phyloP scores from a whole-genome alignment of 2,329 filamentous ascomycete species.

The Colletotrichum sp. region DNA sequence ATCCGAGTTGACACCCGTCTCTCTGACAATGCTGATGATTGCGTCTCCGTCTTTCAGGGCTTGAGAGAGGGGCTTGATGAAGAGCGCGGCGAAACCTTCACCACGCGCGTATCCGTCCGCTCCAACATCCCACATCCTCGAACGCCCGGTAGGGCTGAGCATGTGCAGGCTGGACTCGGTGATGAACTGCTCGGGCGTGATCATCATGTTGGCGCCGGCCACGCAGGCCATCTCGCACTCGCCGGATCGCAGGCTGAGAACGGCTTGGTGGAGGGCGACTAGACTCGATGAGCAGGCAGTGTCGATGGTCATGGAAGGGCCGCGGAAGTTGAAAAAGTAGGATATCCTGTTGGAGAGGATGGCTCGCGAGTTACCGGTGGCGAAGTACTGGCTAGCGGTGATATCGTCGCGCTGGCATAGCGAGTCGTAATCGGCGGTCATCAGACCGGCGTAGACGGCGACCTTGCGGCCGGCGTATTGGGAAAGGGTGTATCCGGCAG shows the following conservation, averaged over 20 bases:
- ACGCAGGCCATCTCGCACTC: conserved; percentile 36
- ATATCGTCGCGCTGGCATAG: conserved; percentile 30
- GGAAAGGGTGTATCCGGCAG: conserved; percentile 26
- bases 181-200: conserved; percentile 20
- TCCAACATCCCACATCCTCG: conserved; percentile 40
- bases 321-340: conserved; percentile 44
- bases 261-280: conserved; percentile 46
- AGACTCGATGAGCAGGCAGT: conserved; percentile 52
- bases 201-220: conserved; percentile 32
- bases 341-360: conserved; percentile 46
- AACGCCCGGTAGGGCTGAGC: conserved; percentile 33
- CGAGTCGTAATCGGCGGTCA: conserved; percentile 32
- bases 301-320: conserved; percentile 47
- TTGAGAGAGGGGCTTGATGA: conserved; percentile 45
- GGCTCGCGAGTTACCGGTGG: conserved; percentile 35
- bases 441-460: conserved; percentile 28
- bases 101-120: conserved; percentile 55
- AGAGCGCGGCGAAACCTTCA: conserved; percentile 46
- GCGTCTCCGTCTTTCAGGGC: conserved; percentile 44
- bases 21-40: conserved; percentile 42
- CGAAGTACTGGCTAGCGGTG: conserved; percentile 30
- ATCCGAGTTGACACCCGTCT: conserved; percentile 43
- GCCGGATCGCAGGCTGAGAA: conserved; percentile 36
- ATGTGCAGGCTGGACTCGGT: conserved; percentile 28
- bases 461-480: conserved; percentile 18